Conservation (phyloP, 495 filamentous ascomycete species). For the Neurospora sublineolata region DNA sequence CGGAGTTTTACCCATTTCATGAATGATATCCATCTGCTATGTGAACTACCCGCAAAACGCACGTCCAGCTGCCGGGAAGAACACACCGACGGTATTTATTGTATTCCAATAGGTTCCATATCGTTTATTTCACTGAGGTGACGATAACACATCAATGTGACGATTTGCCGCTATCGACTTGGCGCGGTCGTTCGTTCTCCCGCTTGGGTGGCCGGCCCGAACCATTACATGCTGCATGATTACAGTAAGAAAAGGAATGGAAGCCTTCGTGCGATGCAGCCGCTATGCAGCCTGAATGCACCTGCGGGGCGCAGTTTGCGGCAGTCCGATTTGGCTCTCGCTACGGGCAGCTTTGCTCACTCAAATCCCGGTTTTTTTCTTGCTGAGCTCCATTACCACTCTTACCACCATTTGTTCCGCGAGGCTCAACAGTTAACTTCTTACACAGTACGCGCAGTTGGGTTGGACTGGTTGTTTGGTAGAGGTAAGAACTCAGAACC, state of each 20-base stretch:
- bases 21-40: not conserved
- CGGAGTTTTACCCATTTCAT: not conserved
- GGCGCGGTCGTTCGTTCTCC: not conserved
- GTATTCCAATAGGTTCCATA: not conserved
- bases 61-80: no score
- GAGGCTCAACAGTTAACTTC: not conserved
- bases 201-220: not conserved
- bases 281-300: not conserved
- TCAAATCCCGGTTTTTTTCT: not conserved
- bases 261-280: not conserved
- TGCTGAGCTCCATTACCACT: not conserved
- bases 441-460: not conserved
- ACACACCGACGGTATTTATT: not conserved
- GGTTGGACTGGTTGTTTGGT: not conserved
- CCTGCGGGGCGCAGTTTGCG: not conserved
- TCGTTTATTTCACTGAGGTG: no score
- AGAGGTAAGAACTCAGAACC: not conserved
- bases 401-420: not conserved
- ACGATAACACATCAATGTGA: not conserved
- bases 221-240: not conserved
- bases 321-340: not conserved
- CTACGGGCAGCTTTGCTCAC: not conserved
- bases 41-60: not conserved
- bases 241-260: not conserved
- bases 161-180: not conserved